phyloP scores from a whole-genome alignment of 2,329 filamentous ascomycete species.

The Venturia asperata region DNA sequence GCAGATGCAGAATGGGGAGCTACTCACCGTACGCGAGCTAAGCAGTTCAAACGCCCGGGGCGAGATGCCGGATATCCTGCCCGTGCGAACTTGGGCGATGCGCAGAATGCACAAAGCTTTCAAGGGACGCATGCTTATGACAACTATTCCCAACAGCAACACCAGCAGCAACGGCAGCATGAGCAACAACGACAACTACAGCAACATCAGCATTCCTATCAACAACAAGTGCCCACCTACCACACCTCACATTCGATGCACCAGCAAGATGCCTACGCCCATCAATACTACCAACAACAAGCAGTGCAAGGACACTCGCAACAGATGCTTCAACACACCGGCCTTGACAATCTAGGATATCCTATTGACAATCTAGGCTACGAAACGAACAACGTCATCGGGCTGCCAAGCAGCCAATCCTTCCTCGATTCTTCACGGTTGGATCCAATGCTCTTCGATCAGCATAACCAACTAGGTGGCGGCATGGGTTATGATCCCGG shows the following conservation, averaged over 20 bases:
- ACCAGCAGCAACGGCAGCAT: neutral
- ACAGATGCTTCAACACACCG: conserved; percentile 14
- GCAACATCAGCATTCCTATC: neutral
- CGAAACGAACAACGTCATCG: conserved; percentile 15
- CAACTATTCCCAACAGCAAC: conserved; percentile 18
- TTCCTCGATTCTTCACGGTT: conserved; percentile 8
- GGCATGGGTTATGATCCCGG: conserved; percentile 2
- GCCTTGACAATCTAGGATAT: neutral
- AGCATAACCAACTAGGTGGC: neutral
- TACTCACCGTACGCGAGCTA: conserved; percentile 22
- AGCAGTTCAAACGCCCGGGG: conserved; percentile 25
- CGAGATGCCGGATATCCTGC: conserved; percentile 26
- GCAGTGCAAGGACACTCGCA: conserved; percentile 5
- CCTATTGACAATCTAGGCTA: conserved; percentile 3
- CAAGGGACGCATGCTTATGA: neutral
- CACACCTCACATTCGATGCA: conserved; percentile 8
- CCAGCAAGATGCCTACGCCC: conserved; percentile 10
- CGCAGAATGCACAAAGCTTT: conserved; percentile 9
- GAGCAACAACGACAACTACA: conserved; percentile 4
- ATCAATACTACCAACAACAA: conserved; percentile 13
- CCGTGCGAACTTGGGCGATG: conserved; percentile 17
- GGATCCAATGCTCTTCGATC: conserved; percentile 18
- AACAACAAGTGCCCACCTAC: neutral
- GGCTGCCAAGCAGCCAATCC: conserved; percentile 10
- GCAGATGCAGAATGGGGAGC: conserved; percentile 31